Conservation (phyloP, 768 basidiomycete species). For the Amanita rimosa region DNA sequence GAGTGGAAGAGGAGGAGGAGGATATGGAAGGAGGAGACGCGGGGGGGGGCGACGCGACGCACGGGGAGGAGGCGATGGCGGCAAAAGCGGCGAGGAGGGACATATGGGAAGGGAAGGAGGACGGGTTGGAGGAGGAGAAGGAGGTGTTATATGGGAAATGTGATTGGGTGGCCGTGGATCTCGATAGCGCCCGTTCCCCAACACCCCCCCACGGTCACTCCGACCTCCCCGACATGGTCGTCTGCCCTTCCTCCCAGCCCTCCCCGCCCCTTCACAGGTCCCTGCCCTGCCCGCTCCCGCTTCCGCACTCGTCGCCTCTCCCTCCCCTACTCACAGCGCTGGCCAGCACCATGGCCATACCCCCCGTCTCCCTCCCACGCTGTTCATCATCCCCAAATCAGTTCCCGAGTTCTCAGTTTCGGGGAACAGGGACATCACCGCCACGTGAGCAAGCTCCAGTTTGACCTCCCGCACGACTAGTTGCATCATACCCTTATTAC, state of each 20-base stretch:
- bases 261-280: not conserved
- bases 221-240: not conserved
- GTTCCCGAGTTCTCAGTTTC: not conserved
- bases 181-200: not conserved
- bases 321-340: too few species aligned
- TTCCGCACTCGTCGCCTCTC: too few species aligned
- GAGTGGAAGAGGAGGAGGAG: constrained; percentile 7
- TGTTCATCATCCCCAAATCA: not conserved
- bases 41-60: not conserved
- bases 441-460: not conserved
- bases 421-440: not conserved
- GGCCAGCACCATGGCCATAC: too few species aligned
- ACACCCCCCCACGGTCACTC: not conserved
- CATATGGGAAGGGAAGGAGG: constrained; percentile 10
- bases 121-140: constrained; percentile 2
- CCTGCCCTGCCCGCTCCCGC: too few species aligned
- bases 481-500: constrained; percentile 1
- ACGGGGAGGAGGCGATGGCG: constrained; percentile 6
- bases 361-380: not conserved
- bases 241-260: not conserved
- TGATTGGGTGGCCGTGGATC: constrained; percentile 3
- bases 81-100: constrained; percentile 16
- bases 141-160: constrained; percentile 11
- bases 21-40: not conserved
- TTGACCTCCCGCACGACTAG: not conserved